Conservation (phyloP, 495 filamentous ascomycete genomes). For the Penicillium goetzii region DNA sequence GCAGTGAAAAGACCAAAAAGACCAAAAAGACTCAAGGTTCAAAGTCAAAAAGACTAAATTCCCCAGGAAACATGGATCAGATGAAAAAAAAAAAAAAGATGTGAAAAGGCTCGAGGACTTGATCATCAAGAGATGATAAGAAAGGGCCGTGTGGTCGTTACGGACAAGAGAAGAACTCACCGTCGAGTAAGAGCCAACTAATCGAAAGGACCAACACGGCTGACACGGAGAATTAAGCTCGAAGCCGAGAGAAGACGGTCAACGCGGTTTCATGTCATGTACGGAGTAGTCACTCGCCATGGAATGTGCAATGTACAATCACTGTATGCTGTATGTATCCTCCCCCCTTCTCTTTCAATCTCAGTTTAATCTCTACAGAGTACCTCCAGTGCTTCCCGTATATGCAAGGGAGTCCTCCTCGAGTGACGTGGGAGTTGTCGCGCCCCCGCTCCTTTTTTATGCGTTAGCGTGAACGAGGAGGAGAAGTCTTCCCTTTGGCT, state of each 20-base stretch:
- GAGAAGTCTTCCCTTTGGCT: not conserved
- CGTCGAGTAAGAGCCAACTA: too few species aligned
- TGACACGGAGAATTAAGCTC: not conserved
- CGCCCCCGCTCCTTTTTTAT: not conserved
- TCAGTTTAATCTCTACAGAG: too few species aligned
- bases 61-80: not conserved
- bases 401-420: not conserved
- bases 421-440: not conserved
- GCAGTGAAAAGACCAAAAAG: not conserved
- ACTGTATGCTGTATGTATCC: not conserved
- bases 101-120: not conserved
- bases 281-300: not conserved
- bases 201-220: not conserved
- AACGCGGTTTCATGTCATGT: not conserved
- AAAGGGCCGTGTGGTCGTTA: not conserved
- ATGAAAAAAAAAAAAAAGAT: not conserved
- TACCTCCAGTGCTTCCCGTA: not conserved
- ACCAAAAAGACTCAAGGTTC: not conserved
- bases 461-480: not conserved
- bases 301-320: not conserved
- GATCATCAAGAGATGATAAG: not conserved
- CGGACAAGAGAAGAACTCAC: not conserved
- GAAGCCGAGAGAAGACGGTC: constrained; percentile 10
- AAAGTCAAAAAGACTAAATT: not conserved
- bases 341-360: not conserved